These are phyloP conservation scores for Syncephalis fuscata DNA, from an alignment of 371 early-diverging fungal species.

Conservation along the genomic window DNA sequence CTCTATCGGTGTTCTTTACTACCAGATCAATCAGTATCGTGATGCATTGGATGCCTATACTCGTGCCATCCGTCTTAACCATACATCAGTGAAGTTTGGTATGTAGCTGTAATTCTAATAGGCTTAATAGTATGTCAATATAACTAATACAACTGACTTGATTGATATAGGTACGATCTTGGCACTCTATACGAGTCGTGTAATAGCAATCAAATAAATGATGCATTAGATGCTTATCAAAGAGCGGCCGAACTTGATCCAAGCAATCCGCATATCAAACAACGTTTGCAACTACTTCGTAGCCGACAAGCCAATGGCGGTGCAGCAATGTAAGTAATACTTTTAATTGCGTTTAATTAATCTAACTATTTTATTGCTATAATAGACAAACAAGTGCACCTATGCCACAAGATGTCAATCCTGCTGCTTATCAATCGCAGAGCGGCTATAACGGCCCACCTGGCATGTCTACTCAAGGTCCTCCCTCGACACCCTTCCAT, in stretches of 20 bases:
- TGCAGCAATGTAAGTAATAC: background rate
- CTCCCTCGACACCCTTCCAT: too few species aligned
- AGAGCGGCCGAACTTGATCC: conserved; percentile 88
- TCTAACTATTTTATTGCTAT: conserved; percentile 9
- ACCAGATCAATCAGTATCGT: conserved; percentile 85
- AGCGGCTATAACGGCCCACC: too few species aligned
- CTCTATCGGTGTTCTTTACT: conserved; percentile 95
- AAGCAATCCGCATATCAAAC: conserved; percentile 59
- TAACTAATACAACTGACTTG: too few species aligned
- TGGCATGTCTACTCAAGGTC: too few species aligned
- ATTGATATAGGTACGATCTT: conserved; percentile 44
- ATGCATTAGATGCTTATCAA: conserved; percentile 94
- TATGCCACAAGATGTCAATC: conserved; percentile 39
- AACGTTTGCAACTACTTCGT: conserved; percentile 42
- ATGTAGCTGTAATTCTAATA: background rate
- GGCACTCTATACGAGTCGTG: conserved; percentile 95
- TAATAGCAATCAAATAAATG: conserved; percentile 82
- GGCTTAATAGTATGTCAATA: too few species aligned
- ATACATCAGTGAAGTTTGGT: conserved; percentile 94
- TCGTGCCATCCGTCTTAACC: conserved; percentile 90
- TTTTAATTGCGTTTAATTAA: background rate
- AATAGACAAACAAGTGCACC: conserved; percentile 24
- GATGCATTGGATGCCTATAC: conserved; percentile 96
- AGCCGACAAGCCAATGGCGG: conserved; percentile 11
- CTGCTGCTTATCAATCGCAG: conserved; percentile 11